Evolutionary conservation across 306 rosid genomes (phyloP).

Genomic region (Quercus glauca): DNA sequence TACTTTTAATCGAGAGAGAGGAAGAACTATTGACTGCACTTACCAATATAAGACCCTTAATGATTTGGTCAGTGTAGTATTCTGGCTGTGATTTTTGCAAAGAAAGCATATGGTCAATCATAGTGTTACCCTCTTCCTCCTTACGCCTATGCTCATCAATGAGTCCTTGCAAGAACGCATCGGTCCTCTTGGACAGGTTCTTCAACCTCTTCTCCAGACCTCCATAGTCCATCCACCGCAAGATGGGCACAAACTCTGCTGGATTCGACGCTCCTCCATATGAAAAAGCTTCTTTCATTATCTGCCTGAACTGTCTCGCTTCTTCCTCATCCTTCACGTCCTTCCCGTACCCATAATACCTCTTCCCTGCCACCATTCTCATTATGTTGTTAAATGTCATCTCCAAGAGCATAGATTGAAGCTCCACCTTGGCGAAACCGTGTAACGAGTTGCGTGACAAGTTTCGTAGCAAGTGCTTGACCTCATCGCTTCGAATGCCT

Average conservation of each 20-base stretch:
- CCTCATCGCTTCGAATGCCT: slow-evolving; percentile 40
- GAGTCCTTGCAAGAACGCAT: slow-evolving; percentile 19
- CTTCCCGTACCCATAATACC: slow-evolving; percentile 44
- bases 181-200: slow-evolving; percentile 23
- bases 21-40: not conserved
- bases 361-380: slow-evolving; percentile 69
- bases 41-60: slow-evolving; percentile 26
- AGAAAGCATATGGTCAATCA: too few species aligned
- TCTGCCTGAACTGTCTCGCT: slow-evolving; percentile 37
- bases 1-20: too few species aligned
- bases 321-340: slow-evolving; percentile 29
- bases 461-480: slow-evolving; percentile 23
- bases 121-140: not conserved
- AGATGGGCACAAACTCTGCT: slow-evolving; percentile 10
- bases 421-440: slow-evolving; percentile 30
- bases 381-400: slow-evolving; percentile 52
- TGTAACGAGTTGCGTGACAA: slow-evolving; percentile 1
- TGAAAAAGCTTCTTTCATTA: slow-evolving; percentile 15
- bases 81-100: too few species aligned
- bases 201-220: not conserved
- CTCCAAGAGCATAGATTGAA: slow-evolving; percentile 31
- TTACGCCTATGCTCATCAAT: slow-evolving; percentile 5
- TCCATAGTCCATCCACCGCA: too few species aligned
- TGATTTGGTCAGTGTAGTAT: slow-evolving; percentile 14
- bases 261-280: slow-evolving; percentile 23